Evolutionary conservation across 495 filamentous ascomycete species (phyloP).

Genomic region (Neurospora cerealis): DNA sequence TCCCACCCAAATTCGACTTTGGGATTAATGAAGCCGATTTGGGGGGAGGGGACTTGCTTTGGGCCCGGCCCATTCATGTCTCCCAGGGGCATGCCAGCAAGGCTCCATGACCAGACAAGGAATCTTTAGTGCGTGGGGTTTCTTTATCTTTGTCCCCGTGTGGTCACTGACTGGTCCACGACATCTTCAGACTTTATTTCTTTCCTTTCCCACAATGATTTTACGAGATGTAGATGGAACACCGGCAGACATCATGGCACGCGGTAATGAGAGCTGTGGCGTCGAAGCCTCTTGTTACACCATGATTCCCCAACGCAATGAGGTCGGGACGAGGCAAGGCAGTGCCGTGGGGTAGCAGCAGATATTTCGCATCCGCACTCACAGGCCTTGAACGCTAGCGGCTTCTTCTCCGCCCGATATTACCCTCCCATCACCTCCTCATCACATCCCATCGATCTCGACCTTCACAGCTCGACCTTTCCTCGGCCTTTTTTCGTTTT

Average conservation of each 20-base stretch:
- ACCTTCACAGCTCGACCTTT: not conserved
- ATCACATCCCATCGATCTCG: not conserved
- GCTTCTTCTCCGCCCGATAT: not conserved
- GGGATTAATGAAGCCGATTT: constrained; percentile 17
- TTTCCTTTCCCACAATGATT: not conserved
- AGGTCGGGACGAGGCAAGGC: not conserved
- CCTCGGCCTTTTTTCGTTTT: not conserved
- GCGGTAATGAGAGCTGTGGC: not conserved
- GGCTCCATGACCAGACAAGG: not conserved
- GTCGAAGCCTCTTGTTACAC: not conserved
- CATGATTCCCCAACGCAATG: not conserved
- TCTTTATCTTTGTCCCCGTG: not conserved
- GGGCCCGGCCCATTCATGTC: not conserved
- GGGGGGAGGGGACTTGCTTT: constrained; percentile 2
- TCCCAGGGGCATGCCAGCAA: not conserved
- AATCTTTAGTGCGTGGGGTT: not conserved
- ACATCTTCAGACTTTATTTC: not conserved
- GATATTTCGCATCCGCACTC: not conserved
- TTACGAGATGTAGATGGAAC: not conserved
- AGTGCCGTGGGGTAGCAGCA: not conserved
- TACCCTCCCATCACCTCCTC: not conserved
- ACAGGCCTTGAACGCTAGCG: not conserved
- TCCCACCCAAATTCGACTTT: not conserved
- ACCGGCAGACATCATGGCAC: not conserved
- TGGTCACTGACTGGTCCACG: not conserved